Evolutionary conservation across 306 rosid species (phyloP).

Genomic region (Trifolium repens): DNA sequence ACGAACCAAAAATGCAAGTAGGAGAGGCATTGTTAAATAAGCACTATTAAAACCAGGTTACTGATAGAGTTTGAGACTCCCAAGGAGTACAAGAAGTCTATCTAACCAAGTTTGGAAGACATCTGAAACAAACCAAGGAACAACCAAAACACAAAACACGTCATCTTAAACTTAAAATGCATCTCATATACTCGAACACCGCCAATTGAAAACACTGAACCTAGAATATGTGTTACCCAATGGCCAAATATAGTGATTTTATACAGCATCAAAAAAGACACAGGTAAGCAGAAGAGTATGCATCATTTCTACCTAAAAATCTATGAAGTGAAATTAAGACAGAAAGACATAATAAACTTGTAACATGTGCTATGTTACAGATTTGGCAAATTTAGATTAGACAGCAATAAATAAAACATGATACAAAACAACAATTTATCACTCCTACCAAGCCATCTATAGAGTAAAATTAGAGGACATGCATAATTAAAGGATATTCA

Average conservation of each 20-base stretch:
- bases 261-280: slow-evolving; percentile 22
- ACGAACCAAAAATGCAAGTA: slow-evolving; percentile 10
- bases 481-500: slow-evolving; percentile 37
- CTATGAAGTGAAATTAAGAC: background rate
- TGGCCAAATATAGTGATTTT: slow-evolving; percentile 4
- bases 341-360: background rate
- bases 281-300: background rate
- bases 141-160: background rate
- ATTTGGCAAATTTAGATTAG: slow-evolving; percentile 8
- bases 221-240: slow-evolving; percentile 4
- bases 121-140: slow-evolving; percentile 11
- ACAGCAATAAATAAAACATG: slow-evolving; percentile 25
- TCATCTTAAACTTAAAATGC: background rate
- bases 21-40: slow-evolving; percentile 5
- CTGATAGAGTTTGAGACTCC: background rate
- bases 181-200: slow-evolving; percentile 5
- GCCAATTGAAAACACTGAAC: slow-evolving; percentile 12
- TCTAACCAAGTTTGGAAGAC: slow-evolving; percentile 28
- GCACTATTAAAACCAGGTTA: slow-evolving; percentile 18
- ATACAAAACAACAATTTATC: slow-evolving; percentile 22
- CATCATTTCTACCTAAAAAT: slow-evolving; percentile 23
- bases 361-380: slow-evolving; percentile 6
- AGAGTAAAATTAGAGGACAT: slow-evolving; percentile 12
- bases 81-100: slow-evolving; percentile 2
- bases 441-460: slow-evolving; percentile 19